Base-by-base conservation (phyloP, 1,284 basidiomycete genomes). In the Ganoderma lingzhi region DNA sequence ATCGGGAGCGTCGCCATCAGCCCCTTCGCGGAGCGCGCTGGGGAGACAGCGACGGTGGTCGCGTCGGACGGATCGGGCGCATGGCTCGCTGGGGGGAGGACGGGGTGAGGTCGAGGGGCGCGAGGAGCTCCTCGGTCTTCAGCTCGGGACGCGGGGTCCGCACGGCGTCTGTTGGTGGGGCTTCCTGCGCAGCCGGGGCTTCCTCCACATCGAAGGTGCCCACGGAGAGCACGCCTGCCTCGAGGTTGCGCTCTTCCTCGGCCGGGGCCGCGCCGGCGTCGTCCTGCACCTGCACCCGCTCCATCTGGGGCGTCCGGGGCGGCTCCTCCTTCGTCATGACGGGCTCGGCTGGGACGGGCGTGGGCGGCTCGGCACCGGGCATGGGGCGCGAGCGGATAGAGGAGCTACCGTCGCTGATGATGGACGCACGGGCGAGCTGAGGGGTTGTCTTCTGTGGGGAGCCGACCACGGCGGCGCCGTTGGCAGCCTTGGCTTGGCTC, bases 281-380 rank as follows among this genome's bases (percentile, higher is more conserved):
- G 37, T 73, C 68, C 12, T 66, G 62, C 35, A 69, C 64, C 4
- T 64, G 61, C 30, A 53, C 44, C 30, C 60, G 63, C 58, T 68
- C 68, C n/a, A 53, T 61, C 30, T 64, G 62, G 0, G 68, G 66
- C 41, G 56, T 41, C 23, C 60, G 59, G 3, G 66, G 63, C 12
- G 62, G 67, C 45, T 64, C 56, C 17, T 62, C 70, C 41, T 62
- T 61, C 39, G 62, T 64, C 15, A 58, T 64, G 35, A 62, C 19
- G 3, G 64, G 42, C 3, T 66, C 44, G 55, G 63, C 70, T 59
- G 66, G 59, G 17, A 28, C 41, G 48, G 71, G 72, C n/a, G 70
- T 73, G 0, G 70, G 63, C 9, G 72, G 70, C 56, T 73, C 72
- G 9, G 72, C 72, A 8, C 72, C 72, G 10, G 72, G 72, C 72